Percentiles rank a stretch among this genome's conserved stretches.
These are phyloP conservation scores for Ocimum tenuiflorum DNA, from an alignment of 257 asterid genomes.

Conservation along the genomic window DNA sequence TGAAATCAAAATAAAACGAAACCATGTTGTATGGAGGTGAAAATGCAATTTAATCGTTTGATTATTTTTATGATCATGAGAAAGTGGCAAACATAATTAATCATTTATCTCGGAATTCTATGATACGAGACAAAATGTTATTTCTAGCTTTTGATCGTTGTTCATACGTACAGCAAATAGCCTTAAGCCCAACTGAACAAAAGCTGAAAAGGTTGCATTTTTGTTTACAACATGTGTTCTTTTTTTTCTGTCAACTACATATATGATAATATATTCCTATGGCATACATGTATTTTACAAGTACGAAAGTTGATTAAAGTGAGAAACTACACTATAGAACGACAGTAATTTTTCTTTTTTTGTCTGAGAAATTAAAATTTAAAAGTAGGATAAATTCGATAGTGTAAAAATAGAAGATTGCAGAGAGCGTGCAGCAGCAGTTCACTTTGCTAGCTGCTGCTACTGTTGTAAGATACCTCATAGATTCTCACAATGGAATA, in stretches of 20 bases:
- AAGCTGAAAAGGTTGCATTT: not conserved
- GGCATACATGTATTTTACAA: not conserved
- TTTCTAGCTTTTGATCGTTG: conserved; percentile 10
- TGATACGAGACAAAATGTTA: conserved; percentile 20
- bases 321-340: not conserved
- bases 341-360: not conserved
- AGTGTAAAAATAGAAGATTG: not conserved
- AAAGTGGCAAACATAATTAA: conserved; percentile 2
- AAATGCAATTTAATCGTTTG: no score
- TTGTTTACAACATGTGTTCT: not conserved
- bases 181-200: conserved; percentile 1
- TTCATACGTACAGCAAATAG: not conserved
- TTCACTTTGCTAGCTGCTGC: conserved; percentile 27
- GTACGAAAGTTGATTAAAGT: not conserved
- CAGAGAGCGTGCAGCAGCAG: conserved; percentile 30
- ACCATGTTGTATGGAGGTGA: no score
- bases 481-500: conserved; percentile 35
- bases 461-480: conserved; percentile 18
- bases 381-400: conserved; percentile 12
- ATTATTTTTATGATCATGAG: not conserved
- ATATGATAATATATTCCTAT: not conserved
- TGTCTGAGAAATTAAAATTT: not conserved
- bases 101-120: conserved; percentile 21
- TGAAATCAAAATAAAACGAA: no score
- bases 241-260: not conserved